These are phyloP conservation scores for Ceratobasidium sp. DNA, from an alignment of 1,284 basidiomycete genomes.

Conservation along the genomic window DNA sequence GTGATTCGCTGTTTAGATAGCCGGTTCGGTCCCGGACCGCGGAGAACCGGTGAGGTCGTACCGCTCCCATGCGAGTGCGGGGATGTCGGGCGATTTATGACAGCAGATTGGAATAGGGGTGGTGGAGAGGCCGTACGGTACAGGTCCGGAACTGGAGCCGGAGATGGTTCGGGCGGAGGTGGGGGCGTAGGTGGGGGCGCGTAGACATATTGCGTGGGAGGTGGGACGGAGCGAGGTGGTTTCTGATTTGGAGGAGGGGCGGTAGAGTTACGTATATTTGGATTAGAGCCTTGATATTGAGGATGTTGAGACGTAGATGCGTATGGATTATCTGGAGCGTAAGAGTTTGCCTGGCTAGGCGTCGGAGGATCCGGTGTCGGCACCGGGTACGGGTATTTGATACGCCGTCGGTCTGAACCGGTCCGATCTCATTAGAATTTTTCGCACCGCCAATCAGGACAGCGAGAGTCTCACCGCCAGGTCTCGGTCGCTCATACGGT, in stretches of 20 bases:
- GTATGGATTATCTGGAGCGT: constrained; percentile 14
- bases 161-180: neutral
- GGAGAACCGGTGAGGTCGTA: constrained; percentile 2
- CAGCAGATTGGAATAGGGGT: neutral
- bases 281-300: neutral
- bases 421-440: neutral
- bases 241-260: neutral
- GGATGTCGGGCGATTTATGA: neutral
- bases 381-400: neutral
- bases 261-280: constrained; percentile 1
- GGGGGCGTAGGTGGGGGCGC: constrained; percentile 29
- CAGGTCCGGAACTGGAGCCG: constrained; percentile 2
- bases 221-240: constrained; percentile 10
- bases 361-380: neutral
- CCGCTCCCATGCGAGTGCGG: constrained; percentile 2
- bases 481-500: neutral
- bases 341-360: neutral
- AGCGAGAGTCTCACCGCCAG: constrained; percentile 1
- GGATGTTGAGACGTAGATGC: constrained; percentile 2
- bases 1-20: constrained; percentile 22
- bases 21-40: neutral
- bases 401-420: neutral
- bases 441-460: neutral
- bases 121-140: neutral
- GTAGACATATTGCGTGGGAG: constrained; percentile 24